phyloP scores from a whole-genome alignment of 306 rosid genomes.

The Parietaria judaica region DNA sequence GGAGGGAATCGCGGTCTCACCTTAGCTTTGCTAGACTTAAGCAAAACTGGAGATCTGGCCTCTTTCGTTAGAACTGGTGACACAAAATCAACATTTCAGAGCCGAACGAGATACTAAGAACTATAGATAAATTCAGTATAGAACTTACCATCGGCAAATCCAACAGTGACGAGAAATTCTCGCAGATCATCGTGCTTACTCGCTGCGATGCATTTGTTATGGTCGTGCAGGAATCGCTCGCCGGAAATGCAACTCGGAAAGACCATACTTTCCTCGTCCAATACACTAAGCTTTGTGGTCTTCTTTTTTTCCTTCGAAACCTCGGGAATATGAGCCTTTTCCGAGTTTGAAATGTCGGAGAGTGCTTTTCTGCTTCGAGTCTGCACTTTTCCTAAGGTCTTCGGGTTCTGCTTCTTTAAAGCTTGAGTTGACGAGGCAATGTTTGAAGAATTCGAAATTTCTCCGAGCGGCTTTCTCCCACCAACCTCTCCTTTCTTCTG shows the following conservation, averaged over 20 bases:
- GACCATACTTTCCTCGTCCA: conserved; percentile 21
- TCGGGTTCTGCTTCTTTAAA: conserved; percentile 23
- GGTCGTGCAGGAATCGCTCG: conserved; percentile 44
- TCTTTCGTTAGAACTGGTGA: conserved; percentile 25
- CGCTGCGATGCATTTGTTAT: conserved; percentile 42
- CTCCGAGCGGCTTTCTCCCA: conserved; percentile 65
- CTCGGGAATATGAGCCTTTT: conserved; percentile 23
- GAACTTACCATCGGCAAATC: conserved; percentile 37
- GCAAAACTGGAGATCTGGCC: conserved; percentile 21
- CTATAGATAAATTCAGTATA: neutral
- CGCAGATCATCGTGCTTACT: conserved; percentile 16
- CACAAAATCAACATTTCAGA: neutral
- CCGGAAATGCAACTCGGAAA: conserved; percentile 33
- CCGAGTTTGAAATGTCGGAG: conserved; percentile 58
- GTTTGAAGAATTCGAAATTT: conserved; percentile 40
- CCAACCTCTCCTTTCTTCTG: conserved; percentile 39
- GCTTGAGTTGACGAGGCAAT: conserved; percentile 21
- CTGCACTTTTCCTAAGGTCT: conserved; percentile 32
- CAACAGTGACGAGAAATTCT: conserved; percentile 32
- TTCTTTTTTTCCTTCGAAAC: conserved; percentile 21
- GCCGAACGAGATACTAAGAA: neutral
- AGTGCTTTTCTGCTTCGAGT: conserved; percentile 43
- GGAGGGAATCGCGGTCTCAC: conserved; percentile 17
- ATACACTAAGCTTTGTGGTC: conserved; percentile 19
- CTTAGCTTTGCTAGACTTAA: conserved; percentile 24